Evolutionary conservation across 1,284 basidiomycete genomes (phyloP).

Genomic region (Leccinum pachyderme): DNA sequence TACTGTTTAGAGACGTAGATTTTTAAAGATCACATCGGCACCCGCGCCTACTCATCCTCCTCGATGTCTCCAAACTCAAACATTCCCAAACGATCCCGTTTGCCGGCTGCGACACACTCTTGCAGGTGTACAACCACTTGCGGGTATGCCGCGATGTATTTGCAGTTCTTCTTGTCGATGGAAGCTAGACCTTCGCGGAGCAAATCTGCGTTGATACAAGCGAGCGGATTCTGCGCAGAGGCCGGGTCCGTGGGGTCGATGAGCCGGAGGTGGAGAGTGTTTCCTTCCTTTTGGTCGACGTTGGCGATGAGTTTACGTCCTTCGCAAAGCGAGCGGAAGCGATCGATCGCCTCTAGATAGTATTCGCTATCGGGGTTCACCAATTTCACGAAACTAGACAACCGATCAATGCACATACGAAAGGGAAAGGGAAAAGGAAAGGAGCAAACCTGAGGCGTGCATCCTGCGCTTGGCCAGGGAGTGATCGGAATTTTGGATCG

Average conservation of each 20-base stretch:
- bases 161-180: constrained; percentile 76
- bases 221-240: constrained; percentile 63
- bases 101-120: constrained; percentile 63
- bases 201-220: constrained; percentile 83
- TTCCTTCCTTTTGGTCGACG: constrained; percentile 81
- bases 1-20: background rate
- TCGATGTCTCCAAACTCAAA: constrained; percentile 87
- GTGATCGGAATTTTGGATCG: constrained; percentile 80
- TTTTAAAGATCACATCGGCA: constrained; percentile 14
- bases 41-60: constrained; percentile 52
- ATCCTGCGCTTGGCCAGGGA: constrained; percentile 83
- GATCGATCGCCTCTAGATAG: constrained; percentile 77
- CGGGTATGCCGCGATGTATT: constrained; percentile 71
- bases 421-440: background rate
- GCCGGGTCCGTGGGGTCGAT: constrained; percentile 81
- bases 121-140: constrained; percentile 66
- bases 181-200: constrained; percentile 77
- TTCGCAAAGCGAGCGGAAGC: constrained; percentile 83
- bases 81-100: constrained; percentile 77
- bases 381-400: constrained; percentile 78
- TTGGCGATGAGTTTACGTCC: constrained; percentile 90
- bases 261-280: constrained; percentile 78
- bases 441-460: constrained; percentile 66
- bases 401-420: constrained; percentile 7
- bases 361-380: constrained; percentile 80